A percentile compares a stretch with the other conserved stretches of the same genome.
phyloP scores from a whole-genome alignment of 1,284 basidiomycete species.

The Cerrena zonata region DNA sequence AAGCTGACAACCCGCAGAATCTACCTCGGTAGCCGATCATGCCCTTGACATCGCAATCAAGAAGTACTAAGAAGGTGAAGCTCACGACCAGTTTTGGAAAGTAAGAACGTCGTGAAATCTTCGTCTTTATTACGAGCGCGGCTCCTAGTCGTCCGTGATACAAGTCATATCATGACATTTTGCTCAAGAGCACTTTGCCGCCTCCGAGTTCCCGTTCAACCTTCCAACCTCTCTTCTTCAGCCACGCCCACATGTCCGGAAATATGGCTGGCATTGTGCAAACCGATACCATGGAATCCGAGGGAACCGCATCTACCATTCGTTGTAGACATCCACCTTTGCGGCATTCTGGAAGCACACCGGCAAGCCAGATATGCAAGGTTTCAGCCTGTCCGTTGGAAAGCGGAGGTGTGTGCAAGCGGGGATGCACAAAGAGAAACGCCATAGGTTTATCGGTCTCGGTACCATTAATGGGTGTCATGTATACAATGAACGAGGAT shows the following conservation, averaged over 20 bases:
- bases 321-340: constrained; percentile 18
- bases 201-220: constrained; percentile 18
- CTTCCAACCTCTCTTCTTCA: constrained; percentile 20
- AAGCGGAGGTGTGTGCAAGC: constrained; percentile 17
- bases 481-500: constrained; percentile 19
- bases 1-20: too few relatives aligned
- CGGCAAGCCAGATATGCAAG: constrained; percentile 25
- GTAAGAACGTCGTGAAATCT: too few relatives aligned
- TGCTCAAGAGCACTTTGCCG: constrained; percentile 23
- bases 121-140: too few relatives aligned
- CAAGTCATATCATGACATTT: neutral
- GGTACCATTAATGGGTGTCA: constrained; percentile 4
- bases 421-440: constrained; percentile 22
- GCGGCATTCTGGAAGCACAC: constrained; percentile 19
- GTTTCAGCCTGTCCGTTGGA: constrained; percentile 13
- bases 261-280: constrained; percentile 23
- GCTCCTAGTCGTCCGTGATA: too few relatives aligned
- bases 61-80: too few relatives aligned
- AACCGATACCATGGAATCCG: constrained; percentile 14
- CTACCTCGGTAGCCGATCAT: too few relatives aligned
- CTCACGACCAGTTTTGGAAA: too few relatives aligned
- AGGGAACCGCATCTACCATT: constrained; percentile 18
- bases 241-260: constrained; percentile 26
- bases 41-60: too few relatives aligned
- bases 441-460: constrained; percentile 12